Conservation (phyloP, 495 filamentous ascomycete species). For the Ramalina peruviana region DNA sequence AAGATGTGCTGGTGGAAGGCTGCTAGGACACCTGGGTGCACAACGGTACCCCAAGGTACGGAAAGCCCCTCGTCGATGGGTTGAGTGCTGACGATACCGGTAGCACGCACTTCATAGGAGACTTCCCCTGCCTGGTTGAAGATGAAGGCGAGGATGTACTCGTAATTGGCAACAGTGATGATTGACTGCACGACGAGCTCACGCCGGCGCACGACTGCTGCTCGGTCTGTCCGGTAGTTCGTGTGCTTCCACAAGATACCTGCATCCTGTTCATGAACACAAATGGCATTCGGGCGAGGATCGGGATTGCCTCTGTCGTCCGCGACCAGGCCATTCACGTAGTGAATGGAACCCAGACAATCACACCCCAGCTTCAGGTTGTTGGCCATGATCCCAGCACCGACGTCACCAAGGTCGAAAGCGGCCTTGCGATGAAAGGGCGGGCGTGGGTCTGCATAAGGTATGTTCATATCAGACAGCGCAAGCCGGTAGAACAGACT, state of each 20-base stretch:
- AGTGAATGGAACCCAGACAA: conserved; percentile 53
- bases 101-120: conserved; percentile 68
- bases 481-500: conserved; percentile 55
- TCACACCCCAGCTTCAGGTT: conserved; percentile 55
- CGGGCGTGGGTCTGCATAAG: conserved; percentile 47
- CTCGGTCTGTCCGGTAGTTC: conserved; percentile 48
- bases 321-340: conserved; percentile 45
- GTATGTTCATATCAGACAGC: conserved; percentile 64
- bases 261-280: conserved; percentile 55
- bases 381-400: conserved; percentile 52
- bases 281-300: conserved; percentile 44
- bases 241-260: conserved; percentile 55
- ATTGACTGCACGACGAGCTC: conserved; percentile 61
- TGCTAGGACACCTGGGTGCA: conserved; percentile 73
- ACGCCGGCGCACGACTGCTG: conserved; percentile 44
- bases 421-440: conserved; percentile 56
- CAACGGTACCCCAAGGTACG: conserved; percentile 68
- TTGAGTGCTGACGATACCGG: conserved; percentile 73
- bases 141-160: conserved; percentile 72
- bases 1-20: conserved; percentile 83
- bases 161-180: conserved; percentile 69
- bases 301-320: conserved; percentile 40
- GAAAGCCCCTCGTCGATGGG: conserved; percentile 58
- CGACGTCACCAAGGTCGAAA: conserved; percentile 56
- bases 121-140: conserved; percentile 78